phyloP scores from a whole-genome alignment of 139 green algal species.

The Chlamydomonas sphaeroides region DNA sequence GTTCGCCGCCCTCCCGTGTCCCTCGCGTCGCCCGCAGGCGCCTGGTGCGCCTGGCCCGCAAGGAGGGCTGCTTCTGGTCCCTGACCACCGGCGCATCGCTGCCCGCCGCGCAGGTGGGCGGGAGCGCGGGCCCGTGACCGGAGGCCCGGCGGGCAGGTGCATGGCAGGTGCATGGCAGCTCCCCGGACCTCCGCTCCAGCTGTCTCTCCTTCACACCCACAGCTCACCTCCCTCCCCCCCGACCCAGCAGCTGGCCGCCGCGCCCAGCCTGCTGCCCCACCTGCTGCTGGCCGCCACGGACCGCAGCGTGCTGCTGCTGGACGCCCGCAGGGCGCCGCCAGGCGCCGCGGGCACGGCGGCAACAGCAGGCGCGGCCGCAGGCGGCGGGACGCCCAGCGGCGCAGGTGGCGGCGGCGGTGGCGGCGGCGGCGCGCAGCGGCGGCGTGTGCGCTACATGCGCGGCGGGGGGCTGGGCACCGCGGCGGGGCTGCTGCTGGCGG shows the following conservation, averaged over 20 bases:
- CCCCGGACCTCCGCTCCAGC: not conserved
- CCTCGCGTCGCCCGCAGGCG: not conserved
- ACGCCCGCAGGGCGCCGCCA: not conserved
- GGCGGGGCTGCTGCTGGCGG: not conserved
- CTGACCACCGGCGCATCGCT: constrained; percentile 7
- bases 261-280: not conserved
- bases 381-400: too few relatives aligned
- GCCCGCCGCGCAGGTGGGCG: not conserved
- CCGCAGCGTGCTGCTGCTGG: not conserved
- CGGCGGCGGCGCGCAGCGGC: too few relatives aligned
- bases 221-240: too few relatives aligned
- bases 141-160: too few relatives aligned
- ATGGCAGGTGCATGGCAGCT: not conserved
- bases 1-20: too few relatives aligned
- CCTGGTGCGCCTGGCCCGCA: not conserved
- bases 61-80: not conserved
- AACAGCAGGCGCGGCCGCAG: too few relatives aligned
- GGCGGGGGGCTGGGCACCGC: too few relatives aligned
- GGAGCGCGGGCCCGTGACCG: too few relatives aligned
- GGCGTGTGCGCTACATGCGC: too few relatives aligned
- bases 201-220: too few relatives aligned
- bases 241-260: not conserved
- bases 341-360: too few relatives aligned
- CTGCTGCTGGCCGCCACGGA: not conserved
- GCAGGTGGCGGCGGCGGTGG: not conserved